Percentiles rank a stretch among this genome's conserved stretches.
Conservation (phyloP, 2,329 filamentous ascomycete genomes). For the Talaromyces atroroseus region DNA sequence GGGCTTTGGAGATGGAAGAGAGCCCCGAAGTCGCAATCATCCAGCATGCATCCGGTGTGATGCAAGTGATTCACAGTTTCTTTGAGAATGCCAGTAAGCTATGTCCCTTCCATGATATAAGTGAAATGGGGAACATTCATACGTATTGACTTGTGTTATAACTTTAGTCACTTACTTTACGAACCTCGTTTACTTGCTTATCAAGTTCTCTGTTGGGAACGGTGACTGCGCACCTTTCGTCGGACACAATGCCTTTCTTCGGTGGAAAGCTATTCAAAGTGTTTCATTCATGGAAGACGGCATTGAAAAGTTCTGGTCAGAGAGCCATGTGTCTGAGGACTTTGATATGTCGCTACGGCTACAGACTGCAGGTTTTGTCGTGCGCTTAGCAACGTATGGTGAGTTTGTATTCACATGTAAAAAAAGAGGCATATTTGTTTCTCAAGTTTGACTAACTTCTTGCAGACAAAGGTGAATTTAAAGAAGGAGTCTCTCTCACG, state of each 20-base stretch:
- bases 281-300: constrained; percentile 37
- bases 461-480: constrained; percentile 59
- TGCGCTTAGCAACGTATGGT: constrained; percentile 61
- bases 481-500: constrained; percentile 76
- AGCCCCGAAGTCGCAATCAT: constrained; percentile 66
- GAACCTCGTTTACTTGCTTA: constrained; percentile 69
- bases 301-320: constrained; percentile 69
- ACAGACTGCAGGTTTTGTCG: constrained; percentile 62
- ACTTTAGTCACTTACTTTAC: constrained; percentile 64
- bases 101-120: not conserved
- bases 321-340: constrained; percentile 70
- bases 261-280: constrained; percentile 48
- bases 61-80: constrained; percentile 67
- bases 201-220: constrained; percentile 63
- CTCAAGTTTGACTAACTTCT: not conserved
- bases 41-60: constrained; percentile 68
- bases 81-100: constrained; percentile 61
- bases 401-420: not conserved
- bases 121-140: not conserved
- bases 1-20: constrained; percentile 67
- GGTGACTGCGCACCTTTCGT: constrained; percentile 72
- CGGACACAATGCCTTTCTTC: constrained; percentile 69
- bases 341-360: constrained; percentile 70
- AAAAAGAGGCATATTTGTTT: not conserved
- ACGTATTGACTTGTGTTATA: not conserved